Evolutionary conservation across 805 yeast species (phyloP), one percentile per base, ranked within the genome.

Genomic region (Metschnikowia cubensis): DNA sequence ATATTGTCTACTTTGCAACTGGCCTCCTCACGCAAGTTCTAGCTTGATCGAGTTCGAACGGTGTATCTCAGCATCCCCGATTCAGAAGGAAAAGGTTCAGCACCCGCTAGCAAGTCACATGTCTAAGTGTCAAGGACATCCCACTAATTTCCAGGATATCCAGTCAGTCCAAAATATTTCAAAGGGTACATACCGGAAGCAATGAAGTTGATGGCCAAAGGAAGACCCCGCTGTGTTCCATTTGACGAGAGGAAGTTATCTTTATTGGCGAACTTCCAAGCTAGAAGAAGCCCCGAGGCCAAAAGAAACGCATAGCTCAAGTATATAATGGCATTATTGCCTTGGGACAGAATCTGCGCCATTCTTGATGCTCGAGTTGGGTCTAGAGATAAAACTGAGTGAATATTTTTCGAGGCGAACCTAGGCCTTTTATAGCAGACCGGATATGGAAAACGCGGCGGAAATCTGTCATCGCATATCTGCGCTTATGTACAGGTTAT

Each of bases 201-300:
- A 48, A 91, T 82, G 64, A 91, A 91, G 66, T 91, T 91, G 52
- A 91, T 74, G 1, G 96, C 87, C 58, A 91, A 71, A 0, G 96
- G 96, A 14, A 89, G 33, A 25, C 89, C 95, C 40, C 75, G 75
- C 59, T 87, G 91, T 0, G 96, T 82, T 11, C 94, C 85, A 68
- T 90, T 88, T 3, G 91, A 84, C 2, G 90, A 77, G 48, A 90
- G 68, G 61, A 87, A 91, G 5, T 82, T 77, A 37, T 76, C 73
- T 40, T 73, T 70, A 45, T 77, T 73, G 35, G 76, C 75, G 54
- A 67, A 77, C 71, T 77, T 85, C 61, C 75, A 60, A 0, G 96
- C 96, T 34, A 74, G 58, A 45, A 64, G 64, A 29, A 71, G 50
- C 29, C 77, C 78, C 0, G 75, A 69, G 20, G 65, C 67, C 45